Evolutionary conservation across 148 eudicot genomes (phyloP), one percentile per base, ranked within the genome.

Genomic region (Rhododendron kiyosumense): DNA sequence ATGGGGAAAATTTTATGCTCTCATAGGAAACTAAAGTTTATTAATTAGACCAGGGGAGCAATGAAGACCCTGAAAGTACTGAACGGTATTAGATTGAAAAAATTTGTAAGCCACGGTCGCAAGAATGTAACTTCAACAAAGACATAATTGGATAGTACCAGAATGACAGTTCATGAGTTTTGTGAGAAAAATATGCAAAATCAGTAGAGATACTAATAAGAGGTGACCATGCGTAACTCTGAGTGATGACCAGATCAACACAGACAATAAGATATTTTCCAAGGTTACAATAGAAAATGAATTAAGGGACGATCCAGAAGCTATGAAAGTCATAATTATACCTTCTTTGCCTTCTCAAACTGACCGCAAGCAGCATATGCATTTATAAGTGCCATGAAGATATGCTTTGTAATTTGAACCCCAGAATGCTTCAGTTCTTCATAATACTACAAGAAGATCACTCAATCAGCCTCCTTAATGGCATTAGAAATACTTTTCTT

Each of bases 341-440:
- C 99, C 99, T 94, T 87, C 91, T 93, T 95, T 54, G 99, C 99
- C 88, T 95, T 92, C 82, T 93, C 92, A 85, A 92, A 90, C 76
- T 88, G 91, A 46, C 98, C 98, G 89, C 91, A 93, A 48, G 95
- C 88, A 83, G 94, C 95, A 93, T 93, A 97, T 78, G 94, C 98
- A 85, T 97, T 93, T 88, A 94, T 90, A 83, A 95, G 94, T 82
- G 98, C 94, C 98, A 92, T 92, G 69, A 80, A 93, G 82, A 94
- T 84, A 81, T 92, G 89, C 85, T 92, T 97, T 81, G 98, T 92
- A 78, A 88, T 85, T 75, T 86, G 86, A 87, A 94, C 89, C 54
- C 92, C 92, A 41, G 90, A 78, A 7, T 24, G 71, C 88, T 86
- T 86, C 89, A 94, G 61, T 84, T 88, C 90, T 84, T 93, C 91